A percentile compares a stretch with the other conserved stretches of the same genome.
These are phyloP conservation scores for Prunus persica DNA, from an alignment of 306 rosid species.

Conservation along the genomic window DNA sequence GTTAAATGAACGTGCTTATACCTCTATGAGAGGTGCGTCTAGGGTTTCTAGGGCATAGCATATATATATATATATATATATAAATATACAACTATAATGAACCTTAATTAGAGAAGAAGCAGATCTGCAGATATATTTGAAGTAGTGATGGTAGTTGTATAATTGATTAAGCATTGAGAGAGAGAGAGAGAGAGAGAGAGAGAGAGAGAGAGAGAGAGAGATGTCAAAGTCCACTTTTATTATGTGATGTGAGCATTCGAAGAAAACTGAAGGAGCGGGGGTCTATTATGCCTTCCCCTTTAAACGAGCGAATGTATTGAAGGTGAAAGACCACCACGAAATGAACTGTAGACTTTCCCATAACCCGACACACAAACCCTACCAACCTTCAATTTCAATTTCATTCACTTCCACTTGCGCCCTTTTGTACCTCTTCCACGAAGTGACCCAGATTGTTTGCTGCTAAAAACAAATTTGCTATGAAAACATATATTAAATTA, in stretches of 20 bases:
- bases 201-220: not conserved
- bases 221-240: conserved; percentile 16
- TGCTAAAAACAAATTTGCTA: no score
- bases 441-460: not conserved
- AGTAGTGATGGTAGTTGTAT: not conserved
- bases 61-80: no score
- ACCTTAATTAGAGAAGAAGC: no score
- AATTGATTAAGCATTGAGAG: not conserved
- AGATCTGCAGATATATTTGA: not conserved
- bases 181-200: not conserved
- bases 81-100: no score
- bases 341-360: conserved; percentile 9
- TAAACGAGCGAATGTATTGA: conserved; percentile 46
- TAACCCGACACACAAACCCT: conserved; percentile 27
- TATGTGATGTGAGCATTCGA: conserved; percentile 27
- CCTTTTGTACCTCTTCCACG: not conserved
- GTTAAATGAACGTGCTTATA: no score
- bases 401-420: conserved; percentile 13
- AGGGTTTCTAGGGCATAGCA: no score
- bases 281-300: conserved; percentile 32
- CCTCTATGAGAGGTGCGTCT: no score
- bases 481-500: no score
- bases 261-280: conserved; percentile 18
- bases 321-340: conserved; percentile 36
- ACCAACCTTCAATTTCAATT: conserved; percentile 23